Percentiles rank a stretch among this genome's conserved stretches.
Conservation (phyloP, 345 rosid species). For the Brassica incana region DNA sequence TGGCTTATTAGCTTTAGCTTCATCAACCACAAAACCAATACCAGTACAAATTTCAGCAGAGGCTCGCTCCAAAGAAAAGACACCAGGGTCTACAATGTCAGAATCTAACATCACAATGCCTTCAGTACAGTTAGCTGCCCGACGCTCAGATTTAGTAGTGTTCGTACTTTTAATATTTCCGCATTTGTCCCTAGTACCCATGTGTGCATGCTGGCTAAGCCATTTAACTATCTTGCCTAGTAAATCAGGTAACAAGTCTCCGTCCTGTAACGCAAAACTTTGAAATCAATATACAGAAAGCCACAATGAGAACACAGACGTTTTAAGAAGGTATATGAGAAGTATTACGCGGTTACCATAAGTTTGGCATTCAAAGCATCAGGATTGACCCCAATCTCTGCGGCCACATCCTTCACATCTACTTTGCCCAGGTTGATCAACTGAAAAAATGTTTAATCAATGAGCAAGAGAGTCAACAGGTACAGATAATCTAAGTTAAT, state of each 20-base stretch:
- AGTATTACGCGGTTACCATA: slow-evolving; percentile 48
- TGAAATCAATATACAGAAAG: slow-evolving; percentile 28
- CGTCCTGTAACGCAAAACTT: slow-evolving; percentile 52
- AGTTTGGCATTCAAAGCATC: slow-evolving; percentile 63
- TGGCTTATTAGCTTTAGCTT: slow-evolving; percentile 41
- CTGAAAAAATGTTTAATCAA: slow-evolving; percentile 47
- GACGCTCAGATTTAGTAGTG: slow-evolving; percentile 46
- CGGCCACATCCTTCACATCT: slow-evolving; percentile 69
- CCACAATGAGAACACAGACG: slow-evolving; percentile 12
- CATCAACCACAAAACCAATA: slow-evolving; percentile 46
- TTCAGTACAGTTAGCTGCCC: slow-evolving; percentile 47
- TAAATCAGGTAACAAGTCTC: slow-evolving; percentile 60
- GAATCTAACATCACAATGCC: slow-evolving; percentile 46
- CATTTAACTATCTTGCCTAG: slow-evolving; percentile 66
- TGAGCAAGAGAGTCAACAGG: slow-evolving; percentile 28
- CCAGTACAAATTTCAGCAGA: slow-evolving; percentile 45
- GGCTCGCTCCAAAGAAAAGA: too few relatives aligned
- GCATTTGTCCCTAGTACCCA: slow-evolving; percentile 50
- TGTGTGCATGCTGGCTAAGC: slow-evolving; percentile 71
- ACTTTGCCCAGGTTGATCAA: slow-evolving; percentile 85
- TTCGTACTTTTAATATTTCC: slow-evolving; percentile 47
- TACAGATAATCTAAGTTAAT: slow-evolving; percentile 7
- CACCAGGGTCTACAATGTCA: slow-evolving; percentile 35
- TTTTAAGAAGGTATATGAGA: slow-evolving; percentile 13
- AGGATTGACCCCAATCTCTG: slow-evolving; percentile 68